Conservation (phyloP, 352 stramenopile species). For the Blastocystis sp. region DNA sequence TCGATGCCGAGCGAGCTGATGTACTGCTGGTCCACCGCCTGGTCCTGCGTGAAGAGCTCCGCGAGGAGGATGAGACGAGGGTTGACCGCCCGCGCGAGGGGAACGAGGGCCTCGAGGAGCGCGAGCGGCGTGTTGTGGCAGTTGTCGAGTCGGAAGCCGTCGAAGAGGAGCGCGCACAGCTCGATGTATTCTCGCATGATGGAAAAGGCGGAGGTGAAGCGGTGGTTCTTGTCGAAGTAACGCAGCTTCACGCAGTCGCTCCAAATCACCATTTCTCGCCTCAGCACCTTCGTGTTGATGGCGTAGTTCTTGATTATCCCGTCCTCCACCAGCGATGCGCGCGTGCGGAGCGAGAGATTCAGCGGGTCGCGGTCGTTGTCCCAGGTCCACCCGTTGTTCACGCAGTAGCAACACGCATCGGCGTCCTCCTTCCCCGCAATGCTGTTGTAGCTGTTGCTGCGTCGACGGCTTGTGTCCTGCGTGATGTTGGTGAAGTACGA, state of each 20-base stretch:
- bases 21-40: constrained; percentile 73
- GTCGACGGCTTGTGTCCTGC: not conserved
- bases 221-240: constrained; percentile 38
- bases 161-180: constrained; percentile 68
- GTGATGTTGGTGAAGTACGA: constrained; percentile 29
- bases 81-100: constrained; percentile 45
- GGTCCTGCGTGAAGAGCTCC: constrained; percentile 74
- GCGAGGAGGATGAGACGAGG: constrained; percentile 71
- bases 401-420: not conserved
- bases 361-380: constrained; percentile 27
- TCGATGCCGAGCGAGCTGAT: constrained; percentile 73
- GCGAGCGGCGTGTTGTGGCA: constrained; percentile 72
- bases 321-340: not conserved
- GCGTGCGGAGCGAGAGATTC: not conserved
- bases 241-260: constrained; percentile 76
- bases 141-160: constrained; percentile 75
- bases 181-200: constrained; percentile 73
- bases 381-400: constrained; percentile 67
- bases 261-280: constrained; percentile 74
- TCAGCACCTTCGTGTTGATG: constrained; percentile 69
- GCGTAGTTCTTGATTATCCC: not conserved
- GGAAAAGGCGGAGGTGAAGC: constrained; percentile 38
- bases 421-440: not conserved
- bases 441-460: not conserved
- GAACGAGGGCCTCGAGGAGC: constrained; percentile 53